phyloP scores from a whole-genome alignment of 2,329 filamentous ascomycete genomes.

The Aspergillus terreus region DNA sequence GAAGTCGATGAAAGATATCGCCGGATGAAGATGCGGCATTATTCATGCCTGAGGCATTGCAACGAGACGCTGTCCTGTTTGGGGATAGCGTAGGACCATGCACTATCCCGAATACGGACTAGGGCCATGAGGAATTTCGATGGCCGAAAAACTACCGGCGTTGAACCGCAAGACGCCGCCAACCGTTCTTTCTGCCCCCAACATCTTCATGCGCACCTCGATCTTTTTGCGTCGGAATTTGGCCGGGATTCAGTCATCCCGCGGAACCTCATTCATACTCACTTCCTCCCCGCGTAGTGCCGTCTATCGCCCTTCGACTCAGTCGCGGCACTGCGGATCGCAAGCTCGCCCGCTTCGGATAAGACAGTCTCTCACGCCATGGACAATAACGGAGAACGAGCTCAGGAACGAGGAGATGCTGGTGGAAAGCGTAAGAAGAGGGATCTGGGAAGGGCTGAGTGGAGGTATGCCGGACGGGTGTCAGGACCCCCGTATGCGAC shows the following conservation, averaged over 20 bases:
- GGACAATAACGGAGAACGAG: conserved; percentile 33
- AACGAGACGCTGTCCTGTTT: not conserved
- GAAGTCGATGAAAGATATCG: not conserved
- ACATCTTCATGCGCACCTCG: conserved; percentile 6
- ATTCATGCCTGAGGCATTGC: not conserved
- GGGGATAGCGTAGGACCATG: not conserved
- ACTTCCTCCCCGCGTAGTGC: not conserved
- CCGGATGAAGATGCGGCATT: not conserved
- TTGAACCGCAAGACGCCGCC: not conserved
- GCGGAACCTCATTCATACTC: not conserved
- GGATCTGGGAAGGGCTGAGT: conserved; percentile 65
- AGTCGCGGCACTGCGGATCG: not conserved
- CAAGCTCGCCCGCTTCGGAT: not conserved
- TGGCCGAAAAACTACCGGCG: not conserved
- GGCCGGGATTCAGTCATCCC: conserved; percentile 1
- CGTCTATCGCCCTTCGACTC: not conserved
- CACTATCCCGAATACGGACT: not conserved
- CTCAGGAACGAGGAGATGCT: conserved; percentile 26
- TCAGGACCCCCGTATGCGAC: not conserved
- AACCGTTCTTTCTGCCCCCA: not conserved
- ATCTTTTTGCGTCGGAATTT: conserved; percentile 3
- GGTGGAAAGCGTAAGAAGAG: conserved; percentile 55
- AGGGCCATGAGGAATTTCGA: not conserved
- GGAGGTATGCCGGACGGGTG: conserved; percentile 50
- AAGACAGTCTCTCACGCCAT: conserved; percentile 15